Conservation (phyloP, 2,329 filamentous ascomycete species). For the Diaporthe eres region DNA sequence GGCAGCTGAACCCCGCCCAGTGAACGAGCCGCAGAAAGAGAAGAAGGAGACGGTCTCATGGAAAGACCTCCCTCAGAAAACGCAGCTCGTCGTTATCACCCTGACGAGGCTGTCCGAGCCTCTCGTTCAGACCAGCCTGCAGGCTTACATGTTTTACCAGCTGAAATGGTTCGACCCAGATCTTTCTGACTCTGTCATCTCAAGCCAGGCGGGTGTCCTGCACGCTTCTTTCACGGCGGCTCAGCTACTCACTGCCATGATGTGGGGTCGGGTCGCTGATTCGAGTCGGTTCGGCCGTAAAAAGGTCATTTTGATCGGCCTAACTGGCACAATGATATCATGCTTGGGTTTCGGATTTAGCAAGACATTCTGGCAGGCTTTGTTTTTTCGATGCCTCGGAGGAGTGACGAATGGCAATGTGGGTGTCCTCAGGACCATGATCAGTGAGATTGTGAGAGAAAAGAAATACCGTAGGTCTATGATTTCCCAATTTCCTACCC, state of each 20-base stretch:
- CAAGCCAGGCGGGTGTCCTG: slow-evolving; percentile 82
- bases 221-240: slow-evolving; percentile 85
- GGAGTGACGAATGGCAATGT: slow-evolving; percentile 81
- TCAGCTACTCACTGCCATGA: slow-evolving; percentile 85
- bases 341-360: slow-evolving; percentile 81
- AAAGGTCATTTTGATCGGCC: slow-evolving; percentile 81
- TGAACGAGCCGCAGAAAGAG: not conserved
- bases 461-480: slow-evolving; percentile 54
- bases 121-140: slow-evolving; percentile 81
- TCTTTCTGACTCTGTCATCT: slow-evolving; percentile 74
- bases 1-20: not conserved
- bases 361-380: slow-evolving; percentile 71
- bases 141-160: slow-evolving; percentile 88
- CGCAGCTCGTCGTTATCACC: slow-evolving; percentile 83
- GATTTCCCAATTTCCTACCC: not conserved
- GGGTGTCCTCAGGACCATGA: slow-evolving; percentile 81
- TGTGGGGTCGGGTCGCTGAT: slow-evolving; percentile 83
- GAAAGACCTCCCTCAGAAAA: slow-evolving; percentile 81
- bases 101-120: slow-evolving; percentile 86
- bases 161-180: slow-evolving; percentile 79
- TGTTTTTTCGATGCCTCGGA: slow-evolving; percentile 75
- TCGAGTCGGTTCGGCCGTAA: slow-evolving; percentile 79
- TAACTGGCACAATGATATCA: slow-evolving; percentile 76
- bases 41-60: slow-evolving; percentile 69
- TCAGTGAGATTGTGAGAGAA: slow-evolving; percentile 59